Conservation (phyloP, 2,329 filamentous ascomycete genomes). For the Trichoderma koningii region DNA sequence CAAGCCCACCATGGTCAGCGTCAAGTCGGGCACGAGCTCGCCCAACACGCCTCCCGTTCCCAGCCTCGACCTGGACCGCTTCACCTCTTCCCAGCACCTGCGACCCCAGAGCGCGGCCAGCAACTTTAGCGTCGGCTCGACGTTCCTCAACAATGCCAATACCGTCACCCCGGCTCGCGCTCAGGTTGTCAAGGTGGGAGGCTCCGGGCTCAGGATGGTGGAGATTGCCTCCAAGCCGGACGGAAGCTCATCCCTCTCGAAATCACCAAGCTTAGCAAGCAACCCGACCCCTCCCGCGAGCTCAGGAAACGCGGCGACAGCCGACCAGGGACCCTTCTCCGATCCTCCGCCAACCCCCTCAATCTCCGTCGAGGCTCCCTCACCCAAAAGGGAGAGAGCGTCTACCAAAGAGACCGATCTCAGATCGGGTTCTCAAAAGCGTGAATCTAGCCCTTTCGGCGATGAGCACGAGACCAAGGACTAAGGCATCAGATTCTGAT, state of each 20-base stretch:
- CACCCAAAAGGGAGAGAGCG: not conserved
- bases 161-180: constrained; percentile 60
- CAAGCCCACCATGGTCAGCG: constrained; percentile 90
- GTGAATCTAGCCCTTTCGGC: constrained; percentile 55
- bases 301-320: constrained; percentile 50
- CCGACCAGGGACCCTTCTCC: constrained; percentile 61
- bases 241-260: constrained; percentile 35
- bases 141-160: constrained; percentile 66
- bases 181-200: constrained; percentile 62
- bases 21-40: constrained; percentile 68
- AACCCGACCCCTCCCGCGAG: constrained; percentile 30
- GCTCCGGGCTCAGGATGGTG: constrained; percentile 49
- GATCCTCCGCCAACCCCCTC: constrained; percentile 50
- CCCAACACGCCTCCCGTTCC: constrained; percentile 70
- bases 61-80: constrained; percentile 66
- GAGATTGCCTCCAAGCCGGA: constrained; percentile 45
- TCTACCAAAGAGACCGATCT: constrained; percentile 30
- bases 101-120: constrained; percentile 58
- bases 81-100: constrained; percentile 40
- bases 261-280: not conserved
- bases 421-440: constrained; percentile 33
- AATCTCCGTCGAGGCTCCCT: constrained; percentile 14
- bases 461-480: constrained; percentile 61
- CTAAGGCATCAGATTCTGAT: constrained; percentile 32
- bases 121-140: constrained; percentile 68